Conservation (phyloP, 2,329 filamentous ascomycete genomes). For the Penicillium sp. region DNA sequence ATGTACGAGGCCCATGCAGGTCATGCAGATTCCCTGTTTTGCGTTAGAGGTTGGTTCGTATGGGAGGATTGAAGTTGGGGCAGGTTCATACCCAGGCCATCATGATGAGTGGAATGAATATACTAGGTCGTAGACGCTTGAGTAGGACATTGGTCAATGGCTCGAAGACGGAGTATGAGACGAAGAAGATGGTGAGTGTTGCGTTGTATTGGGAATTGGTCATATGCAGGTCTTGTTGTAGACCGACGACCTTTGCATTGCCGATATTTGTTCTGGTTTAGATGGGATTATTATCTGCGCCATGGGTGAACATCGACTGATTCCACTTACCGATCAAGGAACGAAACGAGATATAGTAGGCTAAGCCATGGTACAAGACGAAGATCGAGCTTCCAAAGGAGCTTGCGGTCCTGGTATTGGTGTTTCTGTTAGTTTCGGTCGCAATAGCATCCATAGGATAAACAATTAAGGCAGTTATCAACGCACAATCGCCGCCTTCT, state of each 20-base stretch:
- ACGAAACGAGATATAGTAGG: constrained; percentile 45
- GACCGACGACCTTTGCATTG: constrained; percentile 61
- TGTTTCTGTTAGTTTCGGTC: not conserved
- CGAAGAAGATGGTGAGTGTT: constrained; percentile 77
- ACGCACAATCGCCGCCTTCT: constrained; percentile 58
- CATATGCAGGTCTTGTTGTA: constrained; percentile 60
- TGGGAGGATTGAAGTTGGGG: not conserved
- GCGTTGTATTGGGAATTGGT: constrained; percentile 65
- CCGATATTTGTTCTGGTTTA: constrained; percentile 66
- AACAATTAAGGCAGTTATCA: not conserved
- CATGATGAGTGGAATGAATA: constrained; percentile 83
- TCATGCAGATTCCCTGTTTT: constrained; percentile 44
- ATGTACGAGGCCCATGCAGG: constrained; percentile 45
- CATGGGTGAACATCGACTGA: too few species aligned
- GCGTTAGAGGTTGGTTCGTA: not conserved
- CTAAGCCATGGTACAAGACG: constrained; percentile 47
- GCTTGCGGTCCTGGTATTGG: constrained; percentile 39
- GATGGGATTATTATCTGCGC: not conserved
- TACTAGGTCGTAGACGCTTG: constrained; percentile 68
- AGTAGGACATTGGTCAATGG: constrained; percentile 72
- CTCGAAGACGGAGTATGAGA: constrained; percentile 78
- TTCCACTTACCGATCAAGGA: constrained; percentile 36
- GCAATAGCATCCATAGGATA: not conserved
- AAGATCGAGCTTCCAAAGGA: constrained; percentile 46
- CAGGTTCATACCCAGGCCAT: constrained; percentile 44